phyloP scores from a whole-genome alignment of 371 early-diverging fungal species.

The Syncephalastrum sp. region DNA sequence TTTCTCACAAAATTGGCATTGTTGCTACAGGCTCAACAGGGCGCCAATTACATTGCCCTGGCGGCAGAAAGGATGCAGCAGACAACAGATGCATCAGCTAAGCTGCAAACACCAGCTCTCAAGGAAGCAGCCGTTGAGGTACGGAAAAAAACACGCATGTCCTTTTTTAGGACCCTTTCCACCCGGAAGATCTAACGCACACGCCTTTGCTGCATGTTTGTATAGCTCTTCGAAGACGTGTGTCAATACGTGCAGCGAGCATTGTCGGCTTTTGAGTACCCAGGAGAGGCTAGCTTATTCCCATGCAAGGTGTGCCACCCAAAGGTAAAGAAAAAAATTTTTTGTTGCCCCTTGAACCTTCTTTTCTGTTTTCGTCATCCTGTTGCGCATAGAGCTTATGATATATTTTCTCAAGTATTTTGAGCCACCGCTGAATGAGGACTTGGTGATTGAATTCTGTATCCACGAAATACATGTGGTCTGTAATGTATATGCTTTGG shows the following conservation, averaged over 20 bases:
- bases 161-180: neutral
- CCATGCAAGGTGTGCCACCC: slow-evolving; percentile 53
- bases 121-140: slow-evolving; percentile 35
- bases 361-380: neutral
- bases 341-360: no score
- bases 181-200: neutral
- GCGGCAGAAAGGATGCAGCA: slow-evolving; percentile 24
- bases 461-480: slow-evolving; percentile 36
- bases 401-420: slow-evolving; percentile 24
- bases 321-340: slow-evolving; percentile 24
- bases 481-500: slow-evolving; percentile 38
- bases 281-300: slow-evolving; percentile 36
- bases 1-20: neutral
- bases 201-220: neutral
- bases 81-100: neutral
- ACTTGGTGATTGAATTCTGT: slow-evolving; percentile 43
- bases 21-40: slow-evolving; percentile 31
- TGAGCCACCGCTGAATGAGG: slow-evolving; percentile 42
- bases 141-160: slow-evolving; percentile 1
- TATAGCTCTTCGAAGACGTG: slow-evolving; percentile 37
- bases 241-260: slow-evolving; percentile 36
- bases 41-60: slow-evolving; percentile 32
- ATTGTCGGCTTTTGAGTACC: slow-evolving; percentile 41
- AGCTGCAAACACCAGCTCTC: slow-evolving; percentile 13
- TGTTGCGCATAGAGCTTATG: neutral